Conservation (phyloP, 495 filamentous ascomycete species). For the Neurospora sp. region DNA sequence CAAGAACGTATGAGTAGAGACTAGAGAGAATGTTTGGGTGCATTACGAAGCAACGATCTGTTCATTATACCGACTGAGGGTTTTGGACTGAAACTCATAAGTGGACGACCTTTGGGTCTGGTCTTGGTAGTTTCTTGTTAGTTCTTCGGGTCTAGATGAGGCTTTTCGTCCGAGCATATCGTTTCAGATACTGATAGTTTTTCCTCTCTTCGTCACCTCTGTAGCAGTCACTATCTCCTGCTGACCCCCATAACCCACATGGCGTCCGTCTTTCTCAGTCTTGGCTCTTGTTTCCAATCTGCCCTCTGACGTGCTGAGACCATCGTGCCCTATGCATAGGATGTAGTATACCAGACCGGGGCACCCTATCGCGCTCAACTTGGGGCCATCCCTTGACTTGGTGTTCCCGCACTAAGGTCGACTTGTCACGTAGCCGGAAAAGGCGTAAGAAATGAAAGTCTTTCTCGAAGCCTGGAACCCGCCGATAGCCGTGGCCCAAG, state of each 20-base stretch:
- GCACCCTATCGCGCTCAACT: too few relatives aligned
- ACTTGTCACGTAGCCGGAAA: too few relatives aligned
- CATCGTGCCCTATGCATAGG: not conserved
- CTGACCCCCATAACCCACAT: not conserved
- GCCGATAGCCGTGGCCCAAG: not conserved
- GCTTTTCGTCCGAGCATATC: not conserved
- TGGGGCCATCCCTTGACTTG: too few relatives aligned
- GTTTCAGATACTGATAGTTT: not conserved
- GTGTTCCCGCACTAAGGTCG: too few relatives aligned
- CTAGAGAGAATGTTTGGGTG: not conserved
- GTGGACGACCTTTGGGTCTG: not conserved
- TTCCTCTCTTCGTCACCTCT: not conserved
- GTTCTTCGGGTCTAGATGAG: not conserved
- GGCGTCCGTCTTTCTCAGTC: not conserved
- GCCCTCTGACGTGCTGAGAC: too few relatives aligned
- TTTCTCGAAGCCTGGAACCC: not conserved
- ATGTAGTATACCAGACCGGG: too few relatives aligned
- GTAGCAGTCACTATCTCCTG: not conserved
- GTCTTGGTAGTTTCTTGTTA: not conserved
- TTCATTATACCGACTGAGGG: not conserved
- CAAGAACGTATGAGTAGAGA: too few relatives aligned
- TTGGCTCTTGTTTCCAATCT: not conserved
- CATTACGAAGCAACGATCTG: not conserved
- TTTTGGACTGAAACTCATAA: not conserved
- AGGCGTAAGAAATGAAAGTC: not conserved